Conservation (phyloP, 2,329 filamentous ascomycete genomes). For the Verticillium tricorpus region DNA sequence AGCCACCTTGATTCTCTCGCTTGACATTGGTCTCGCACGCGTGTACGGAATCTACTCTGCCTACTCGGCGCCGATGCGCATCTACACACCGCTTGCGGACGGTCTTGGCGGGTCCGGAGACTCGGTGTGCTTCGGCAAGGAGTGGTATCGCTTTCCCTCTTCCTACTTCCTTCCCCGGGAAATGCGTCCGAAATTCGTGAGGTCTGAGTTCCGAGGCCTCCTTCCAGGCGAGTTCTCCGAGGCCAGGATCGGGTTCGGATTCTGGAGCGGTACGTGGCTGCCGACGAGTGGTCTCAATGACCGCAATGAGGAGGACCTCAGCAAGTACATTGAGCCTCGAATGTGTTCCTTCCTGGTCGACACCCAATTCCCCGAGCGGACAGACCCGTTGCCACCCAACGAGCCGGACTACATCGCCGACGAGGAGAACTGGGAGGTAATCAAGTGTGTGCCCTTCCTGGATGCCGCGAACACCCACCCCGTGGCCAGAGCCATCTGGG, state of each 20-base stretch:
- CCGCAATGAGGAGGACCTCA: constrained; percentile 76
- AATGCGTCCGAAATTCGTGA: constrained; percentile 83
- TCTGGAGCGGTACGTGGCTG: constrained; percentile 81
- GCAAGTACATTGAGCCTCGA: constrained; percentile 78
- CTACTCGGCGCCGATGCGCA: constrained; percentile 73
- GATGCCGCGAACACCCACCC: constrained; percentile 71
- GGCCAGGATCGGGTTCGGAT: constrained; percentile 61
- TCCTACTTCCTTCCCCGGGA: constrained; percentile 85
- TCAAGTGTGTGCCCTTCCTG: constrained; percentile 75
- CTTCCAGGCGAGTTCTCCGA: constrained; percentile 88
- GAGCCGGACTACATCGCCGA: constrained; percentile 82
- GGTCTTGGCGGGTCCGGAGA: constrained; percentile 54
- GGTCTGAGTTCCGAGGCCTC: constrained; percentile 83
- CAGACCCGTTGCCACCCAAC: constrained; percentile 48
- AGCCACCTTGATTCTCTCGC: constrained; percentile 55
- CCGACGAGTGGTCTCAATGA: constrained; percentile 86
- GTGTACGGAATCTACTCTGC: constrained; percentile 73
- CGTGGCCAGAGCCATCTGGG: constrained; percentile 73
- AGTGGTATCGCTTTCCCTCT: constrained; percentile 97
- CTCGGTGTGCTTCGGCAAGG: constrained; percentile 84
- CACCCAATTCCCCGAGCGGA: constrained; percentile 65
- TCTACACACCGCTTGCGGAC: constrained; percentile 65
- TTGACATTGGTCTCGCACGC: constrained; percentile 65
- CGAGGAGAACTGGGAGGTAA: constrained; percentile 67
- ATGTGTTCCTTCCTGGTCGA: constrained; percentile 84